phyloP scores from a whole-genome alignment of 78 protist genomes.

The Dictyostelium purpureum region DNA sequence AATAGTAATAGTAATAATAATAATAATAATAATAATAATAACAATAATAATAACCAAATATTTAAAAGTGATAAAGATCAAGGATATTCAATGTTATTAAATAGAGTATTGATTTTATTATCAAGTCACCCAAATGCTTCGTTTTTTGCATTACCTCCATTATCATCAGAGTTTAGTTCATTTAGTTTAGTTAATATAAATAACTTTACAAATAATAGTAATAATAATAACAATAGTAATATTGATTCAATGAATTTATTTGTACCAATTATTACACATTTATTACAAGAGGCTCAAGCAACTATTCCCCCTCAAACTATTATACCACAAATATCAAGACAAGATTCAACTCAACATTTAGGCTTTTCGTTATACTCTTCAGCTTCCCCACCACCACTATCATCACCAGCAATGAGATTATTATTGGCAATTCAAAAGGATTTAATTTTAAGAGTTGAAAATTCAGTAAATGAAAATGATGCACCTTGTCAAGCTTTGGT shows the following conservation, averaged over 20 bases:
- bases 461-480: slow-evolving; percentile 6
- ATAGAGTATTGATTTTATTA: slow-evolving; percentile 32
- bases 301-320: slow-evolving; percentile 37
- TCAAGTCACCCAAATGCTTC: slow-evolving; percentile 76
- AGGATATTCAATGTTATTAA: slow-evolving; percentile 67
- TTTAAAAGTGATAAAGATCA: neutral
- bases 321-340: slow-evolving; percentile 41
- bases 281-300: slow-evolving; percentile 61
- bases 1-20: neutral
- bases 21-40: neutral
- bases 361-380: slow-evolving; percentile 57
- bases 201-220: slow-evolving; percentile 10
- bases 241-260: slow-evolving; percentile 71
- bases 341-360: slow-evolving; percentile 42
- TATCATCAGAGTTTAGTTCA: slow-evolving; percentile 34
- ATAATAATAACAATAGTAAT: neutral
- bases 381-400: slow-evolving; percentile 59
- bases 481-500: slow-evolving; percentile 72
- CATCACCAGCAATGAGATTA: slow-evolving; percentile 73
- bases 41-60: neutral
- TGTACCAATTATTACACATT: slow-evolving; percentile 69
- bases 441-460: slow-evolving; percentile 46
- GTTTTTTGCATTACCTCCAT: slow-evolving; percentile 69
- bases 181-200: too few relatives aligned
- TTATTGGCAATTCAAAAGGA: slow-evolving; percentile 64